Base-by-base conservation (phyloP, 306 rosid genomes). In the Purshia tridentata region DNA sequence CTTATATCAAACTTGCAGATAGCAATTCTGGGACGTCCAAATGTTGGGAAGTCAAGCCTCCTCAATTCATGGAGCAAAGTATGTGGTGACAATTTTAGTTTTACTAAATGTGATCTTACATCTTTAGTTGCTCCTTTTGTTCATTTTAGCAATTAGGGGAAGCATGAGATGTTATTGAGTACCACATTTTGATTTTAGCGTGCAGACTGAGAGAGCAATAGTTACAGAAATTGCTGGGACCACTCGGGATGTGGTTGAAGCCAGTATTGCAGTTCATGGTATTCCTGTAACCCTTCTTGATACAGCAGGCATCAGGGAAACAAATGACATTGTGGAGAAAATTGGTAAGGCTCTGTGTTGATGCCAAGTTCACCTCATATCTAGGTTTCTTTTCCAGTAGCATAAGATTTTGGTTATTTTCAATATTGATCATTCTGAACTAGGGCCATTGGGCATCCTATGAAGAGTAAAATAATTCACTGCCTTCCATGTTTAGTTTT, bases 41-140 rank as follows among this genome's bases (percentile, higher is more conserved):
- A 94, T 77, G 96, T 94, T 45, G 98, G 97, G 81, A 94, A 94
- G 83, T 94, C 98, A 20, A 91, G 98, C 86, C 94, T 94, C 77
- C 98, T 94, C 76, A 94, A 94, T 91, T 96, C 97, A 75, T 94
- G 98, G 98, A 88, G 97, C 92, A 91, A 86, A 89, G 98, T 94
- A 88, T 77, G 96, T 79, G 56, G 57, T 65, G 65, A 14, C 13
- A 55, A 14, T 22, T 22, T 44, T 66, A 23, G 16, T 55, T 52
- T n/a, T 52, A 23, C 45, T 72, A 60, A 12, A 47, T 20, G 57
- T 56, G 60, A 13, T 64, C 14, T 67, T 42, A 5, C 22, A 16
- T 37, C 11, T 29, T 48, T 55, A 48, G 18, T 15, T 37, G 2
- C 49, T 15, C 45, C 58, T 42, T 63, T 20, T 19, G 69, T 74